Evolutionary conservation across 2,329 filamentous ascomycete genomes (phyloP).

Genomic region (Scortechinia acanthostroma): DNA sequence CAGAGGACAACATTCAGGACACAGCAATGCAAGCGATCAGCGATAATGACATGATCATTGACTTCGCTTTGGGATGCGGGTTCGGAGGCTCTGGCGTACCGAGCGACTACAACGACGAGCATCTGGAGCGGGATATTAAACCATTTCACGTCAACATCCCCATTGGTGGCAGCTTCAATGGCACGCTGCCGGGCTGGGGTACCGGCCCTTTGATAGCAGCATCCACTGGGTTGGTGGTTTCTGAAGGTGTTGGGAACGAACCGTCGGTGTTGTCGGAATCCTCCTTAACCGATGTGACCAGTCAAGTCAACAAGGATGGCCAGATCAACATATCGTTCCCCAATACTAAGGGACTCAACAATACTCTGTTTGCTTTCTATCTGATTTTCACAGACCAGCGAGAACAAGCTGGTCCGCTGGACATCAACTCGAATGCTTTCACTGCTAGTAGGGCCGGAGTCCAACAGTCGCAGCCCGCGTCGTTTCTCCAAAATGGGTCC

Average conservation of each 20-base stretch:
- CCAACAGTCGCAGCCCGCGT: conserved; percentile 5
- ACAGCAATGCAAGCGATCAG: conserved; percentile 11
- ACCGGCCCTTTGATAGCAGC: conserved; percentile 16
- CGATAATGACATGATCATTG: conserved; percentile 27
- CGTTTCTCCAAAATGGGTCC: conserved; percentile 11
- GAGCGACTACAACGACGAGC: conserved; percentile 17
- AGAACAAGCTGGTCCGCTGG: not conserved
- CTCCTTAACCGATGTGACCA: conserved; percentile 15
- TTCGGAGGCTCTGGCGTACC: conserved; percentile 37
- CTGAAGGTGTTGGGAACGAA: conserved; percentile 3
- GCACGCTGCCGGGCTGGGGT: conserved; percentile 26
- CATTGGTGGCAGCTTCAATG: conserved; percentile 15
- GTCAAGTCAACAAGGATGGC: conserved; percentile 12
- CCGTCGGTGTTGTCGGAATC: conserved; percentile 6
- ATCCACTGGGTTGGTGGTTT: conserved; percentile 8
- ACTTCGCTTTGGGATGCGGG: conserved; percentile 36
- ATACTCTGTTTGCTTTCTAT: conserved; percentile 21
- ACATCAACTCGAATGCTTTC: not conserved
- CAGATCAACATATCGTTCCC: no score
- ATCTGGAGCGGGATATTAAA: conserved; percentile 20
- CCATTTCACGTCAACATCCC: conserved; percentile 17
- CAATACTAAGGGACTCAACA: no score
- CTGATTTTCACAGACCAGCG: conserved; percentile 7
- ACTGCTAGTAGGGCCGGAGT: no score
- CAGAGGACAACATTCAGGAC: no score